Base-by-base conservation (phyloP, 2,329 filamentous ascomycete genomes). In the Epichloe sibirici region DNA sequence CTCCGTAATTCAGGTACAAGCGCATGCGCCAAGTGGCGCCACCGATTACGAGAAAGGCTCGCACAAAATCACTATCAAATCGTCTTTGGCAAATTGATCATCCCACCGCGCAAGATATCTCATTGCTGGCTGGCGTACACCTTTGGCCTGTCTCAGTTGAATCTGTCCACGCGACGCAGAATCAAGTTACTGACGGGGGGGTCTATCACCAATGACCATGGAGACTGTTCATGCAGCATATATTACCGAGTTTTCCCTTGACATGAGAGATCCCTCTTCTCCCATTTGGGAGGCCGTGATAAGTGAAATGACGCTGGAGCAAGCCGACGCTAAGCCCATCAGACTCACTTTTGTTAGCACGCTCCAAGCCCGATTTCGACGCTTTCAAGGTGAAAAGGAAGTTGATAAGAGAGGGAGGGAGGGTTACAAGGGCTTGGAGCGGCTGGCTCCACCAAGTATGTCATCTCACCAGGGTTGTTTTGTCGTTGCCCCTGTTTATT, bases 71-170 rank as follows among this genome's bases (percentile, higher is more conserved):
- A 28, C 38, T 31, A 45, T 45, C 40, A 50, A 17, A 49, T 28
- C 11, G 25, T 11, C 13, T 8, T 35, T 9, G 39, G 17, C 48
- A 39, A 39, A 34, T 21, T 12, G 21, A 11, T 37, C 7, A 17
- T 34, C 34, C 17, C 21, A 39, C 17, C 45, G 13, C 4, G n/a
- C 15, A 21, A 48, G 13, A 39, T 31, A 49, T 17, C 4, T 23
- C 37, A 13, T 42, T n/a, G n/a, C 38, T 28, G 35, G 21, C 34
- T 48, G 47, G 17, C 37, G 12, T 48, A n/a, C 37, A 15, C 28
- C 25, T 40, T 40, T 25, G n/a, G 28, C 12, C 39, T 50, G 48
- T 50, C 48, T 50, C 48, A 50, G 48, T 50, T 50, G 48, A 17
- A 37, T 37, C 17, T 46, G 46, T 31, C 28, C 5, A 48, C 15